These are phyloP conservation scores for Stereum hirsutum DNA, from an alignment of 1,284 basidiomycete species.

Conservation along the genomic window DNA sequence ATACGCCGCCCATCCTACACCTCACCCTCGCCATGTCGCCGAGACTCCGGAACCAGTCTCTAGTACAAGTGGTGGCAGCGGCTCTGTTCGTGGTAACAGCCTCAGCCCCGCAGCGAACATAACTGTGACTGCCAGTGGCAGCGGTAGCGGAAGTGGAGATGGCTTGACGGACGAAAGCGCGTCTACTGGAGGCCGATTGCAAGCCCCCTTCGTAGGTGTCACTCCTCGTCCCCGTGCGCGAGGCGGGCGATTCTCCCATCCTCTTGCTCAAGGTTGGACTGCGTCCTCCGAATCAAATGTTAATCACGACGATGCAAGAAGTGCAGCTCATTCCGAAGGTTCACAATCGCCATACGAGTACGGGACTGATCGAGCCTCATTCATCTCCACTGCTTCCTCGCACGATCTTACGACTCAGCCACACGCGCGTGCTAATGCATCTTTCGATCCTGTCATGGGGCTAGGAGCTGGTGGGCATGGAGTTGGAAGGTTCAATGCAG, in stretches of 20 bases:
- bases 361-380: constrained; percentile 40
- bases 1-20: constrained; percentile 52
- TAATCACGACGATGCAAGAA: constrained; percentile 8
- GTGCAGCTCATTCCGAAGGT: neutral
- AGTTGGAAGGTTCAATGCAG: constrained; percentile 65
- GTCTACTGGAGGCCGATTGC: constrained; percentile 17
- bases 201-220: constrained; percentile 47
- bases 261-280: constrained; percentile 41
- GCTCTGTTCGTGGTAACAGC: constrained; percentile 3
- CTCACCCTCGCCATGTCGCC: constrained; percentile 40
- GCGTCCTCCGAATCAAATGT: constrained; percentile 19
- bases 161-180: constrained; percentile 3
- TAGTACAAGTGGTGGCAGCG: neutral
- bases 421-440: constrained; percentile 75
- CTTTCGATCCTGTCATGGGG: constrained; percentile 72
- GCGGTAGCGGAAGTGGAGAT: constrained; percentile 2
- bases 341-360: constrained; percentile 17
- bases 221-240: constrained; percentile 31
- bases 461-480: constrained; percentile 52
- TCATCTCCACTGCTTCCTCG: constrained; percentile 73
- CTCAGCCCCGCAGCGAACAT: constrained; percentile 7
- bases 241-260: constrained; percentile 40
- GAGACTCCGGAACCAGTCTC: constrained; percentile 7
- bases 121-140: neutral
- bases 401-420: constrained; percentile 76